Evolutionary conservation across 2,329 filamentous ascomycete genomes (phyloP), one percentile per base, ranked within the genome.

Genomic region (Talaromyces sp.): DNA sequence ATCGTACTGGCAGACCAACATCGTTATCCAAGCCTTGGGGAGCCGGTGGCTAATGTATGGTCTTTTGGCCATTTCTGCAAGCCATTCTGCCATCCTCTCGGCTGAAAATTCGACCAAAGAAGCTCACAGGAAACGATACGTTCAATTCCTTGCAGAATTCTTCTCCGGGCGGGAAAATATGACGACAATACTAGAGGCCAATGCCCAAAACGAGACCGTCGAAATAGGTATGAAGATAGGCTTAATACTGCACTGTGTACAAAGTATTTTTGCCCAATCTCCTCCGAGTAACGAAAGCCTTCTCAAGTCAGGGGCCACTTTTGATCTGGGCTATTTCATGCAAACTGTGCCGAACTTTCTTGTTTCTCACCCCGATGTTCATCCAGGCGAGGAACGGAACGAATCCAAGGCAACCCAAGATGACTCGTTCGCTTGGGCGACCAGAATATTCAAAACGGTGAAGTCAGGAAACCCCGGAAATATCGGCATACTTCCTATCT

Each of bases 11-110:
- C 55, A 60, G 54, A 38, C 55, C 5, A 21, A 60, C 21, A 27
- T 58, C 14, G 21, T 60, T 26, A 8, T 27, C 10, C 49, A 24
- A 17, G 59, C 59, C 13, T 17, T 60, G 19, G n/a, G 31, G 3
- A 46, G 32, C 9, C 55, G 14, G 7, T 60, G 59, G 59, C 9
- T 60, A 19, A 60, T 57, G 49, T 49, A 9, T 24, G 55, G 59
- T 17, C 2, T 60, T n/a, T 41, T 60, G 4, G 50, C 49, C 3
- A 60, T 58, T n/a, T 57, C 59, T 29, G 59, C 55, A 8, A 27
- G 55, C 19, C 59, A 60, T 31, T 17, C 56, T 13, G 49, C 35
- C 0, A 27, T 38, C 10, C 49, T 53, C 35, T 54, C 38, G 4
- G 49, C 27, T 19, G 55, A 57, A 4, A 4, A 6, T 2, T 14